phyloP scores from a whole-genome alignment of 768 basidiomycete genomes.

The Lactarius tabidus region DNA sequence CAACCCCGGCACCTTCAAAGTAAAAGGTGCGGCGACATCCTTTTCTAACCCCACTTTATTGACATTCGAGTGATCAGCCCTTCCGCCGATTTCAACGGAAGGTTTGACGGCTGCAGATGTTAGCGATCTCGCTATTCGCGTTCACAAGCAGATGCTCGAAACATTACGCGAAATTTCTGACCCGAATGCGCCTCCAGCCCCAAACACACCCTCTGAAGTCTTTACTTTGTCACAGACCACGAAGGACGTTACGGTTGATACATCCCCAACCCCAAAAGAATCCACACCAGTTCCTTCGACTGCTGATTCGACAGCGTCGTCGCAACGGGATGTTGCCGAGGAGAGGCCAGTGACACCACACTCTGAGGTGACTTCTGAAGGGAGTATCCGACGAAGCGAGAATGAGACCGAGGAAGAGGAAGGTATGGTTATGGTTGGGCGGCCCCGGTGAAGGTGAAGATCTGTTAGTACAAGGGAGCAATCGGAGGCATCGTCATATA shows the following conservation, averaged over 20 bases:
- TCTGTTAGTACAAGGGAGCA: background rate
- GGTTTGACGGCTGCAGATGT: slow-evolving; percentile 72
- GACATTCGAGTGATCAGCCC: slow-evolving; percentile 48
- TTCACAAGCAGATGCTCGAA: slow-evolving; percentile 76
- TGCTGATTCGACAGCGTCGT: slow-evolving; percentile 5
- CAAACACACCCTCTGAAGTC: background rate
- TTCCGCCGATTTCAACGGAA: slow-evolving; percentile 81
- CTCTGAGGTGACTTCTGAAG: slow-evolving; percentile 33
- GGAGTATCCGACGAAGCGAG: slow-evolving; percentile 47
- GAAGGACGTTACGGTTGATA: background rate
- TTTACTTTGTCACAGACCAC: background rate
- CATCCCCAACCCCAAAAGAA: slow-evolving; percentile 8
- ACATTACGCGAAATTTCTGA: slow-evolving; percentile 74
- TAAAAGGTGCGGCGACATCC: slow-evolving; percentile 59
- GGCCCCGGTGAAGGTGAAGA: slow-evolving; percentile 37
- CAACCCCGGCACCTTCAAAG: slow-evolving; percentile 67
- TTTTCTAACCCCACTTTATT: slow-evolving; percentile 1
- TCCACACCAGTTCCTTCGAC: slow-evolving; percentile 7
- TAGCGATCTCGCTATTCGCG: slow-evolving; percentile 54
- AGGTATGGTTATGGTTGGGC: slow-evolving; percentile 73
- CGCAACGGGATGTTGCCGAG: slow-evolving; percentile 9
- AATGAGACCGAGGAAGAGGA: slow-evolving; percentile 82
- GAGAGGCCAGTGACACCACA: slow-evolving; percentile 23
- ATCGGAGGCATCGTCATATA: slow-evolving; percentile 5
- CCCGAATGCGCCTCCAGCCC: slow-evolving; percentile 37